Base-by-base conservation (phyloP, 2,329 filamentous ascomycete species). In the Fusarium piperis region DNA sequence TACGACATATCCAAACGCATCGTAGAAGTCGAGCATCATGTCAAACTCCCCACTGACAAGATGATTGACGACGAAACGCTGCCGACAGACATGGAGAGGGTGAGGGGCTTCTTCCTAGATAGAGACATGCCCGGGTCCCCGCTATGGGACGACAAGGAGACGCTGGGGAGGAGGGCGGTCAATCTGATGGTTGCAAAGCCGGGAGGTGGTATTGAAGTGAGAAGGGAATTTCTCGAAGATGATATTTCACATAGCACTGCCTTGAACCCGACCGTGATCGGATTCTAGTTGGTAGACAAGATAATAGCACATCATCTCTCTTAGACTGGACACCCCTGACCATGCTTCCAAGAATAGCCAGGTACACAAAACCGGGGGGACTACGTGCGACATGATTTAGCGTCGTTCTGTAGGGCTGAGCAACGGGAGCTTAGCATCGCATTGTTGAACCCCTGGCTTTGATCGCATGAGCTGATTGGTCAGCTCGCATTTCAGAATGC, bases 1-100 rank as follows among this genome's bases (percentile, higher is more conserved):
- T 76, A 80, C 55, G 74, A 75, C 2, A 62, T 81, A 3, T 81
- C 77, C 13, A 74, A 70, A 36, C 75, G 78, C 1, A 71, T 81
- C 0, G 74, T 85, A 8, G 81, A 84, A 65, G 67, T 83, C 10
- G 83, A 85, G 71, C 82, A 85, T 35, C 79, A 70, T 6, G 66
- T 81, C 15, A 61, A 74, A 6, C 58, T 82, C 2, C 71, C 71
- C 0, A 64, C 74, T 1, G 67, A 74, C 0, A 74, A 71, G n/a
- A 35, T 58, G 3, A 44, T 59, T 1, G 1, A 58, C 2, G 65
- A 73, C 9, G 16, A 18, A 8, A 26, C 13, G 10, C 20, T 75
- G 10, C 75, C 75, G 1, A 15, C 56, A 1, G 71, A 76, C n/a
- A 59, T 61, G 20, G 58, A 64, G 12, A 68, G 76, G 7, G 33